Base-by-base conservation (phyloP, 2,329 filamentous ascomycete genomes). In the Microcera coccophila region DNA sequence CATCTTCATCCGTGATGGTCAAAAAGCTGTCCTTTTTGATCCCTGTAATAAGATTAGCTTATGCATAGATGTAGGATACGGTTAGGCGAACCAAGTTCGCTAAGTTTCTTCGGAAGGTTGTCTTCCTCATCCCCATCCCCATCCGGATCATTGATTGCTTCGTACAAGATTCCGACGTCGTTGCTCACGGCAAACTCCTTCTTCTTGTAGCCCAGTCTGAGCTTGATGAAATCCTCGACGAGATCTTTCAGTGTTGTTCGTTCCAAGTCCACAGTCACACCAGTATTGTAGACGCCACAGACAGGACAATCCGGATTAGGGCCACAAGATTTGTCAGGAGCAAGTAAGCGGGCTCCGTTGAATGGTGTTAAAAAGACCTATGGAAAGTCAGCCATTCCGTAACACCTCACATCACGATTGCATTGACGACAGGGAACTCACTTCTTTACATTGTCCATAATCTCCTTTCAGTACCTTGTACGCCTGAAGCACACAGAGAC, bases 401-500 rank as follows among this genome's bases (percentile, higher is more conserved):
- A 8, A n/a, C 15, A 32, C 15, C 24, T 9, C 9, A 28, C 14
- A 9, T n/a, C n/a, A n/a, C n/a, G n/a, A n/a, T n/a, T n/a, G n/a
- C n/a, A n/a, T 17, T 32, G 15, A n/a, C 9, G 15, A 8, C 5
- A 17, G n/a, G n/a, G 29, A 32, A 16, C 65, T 50, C 64, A 84
- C 84, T 76, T 93, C 91, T 62, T 85, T 90, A 0, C 84, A 82
- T 54, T 82, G 79, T 24, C 74, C 69, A 45, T 84, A 84, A 37
- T 90, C 80, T 16, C 81, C 79, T 59, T 76, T 84, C 44, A 98
- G 70, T 18, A 97, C 84, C 65, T 96, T 97, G 73, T 94, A 93
- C 0, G 90, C 84, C 64, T 97, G 85, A 19, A 98, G 71, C 5
- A 97, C 90, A 60, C 90, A 97, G 9, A 98, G 76, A 11, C 89